Evolutionary conservation across 805 yeast genomes (phyloP).

Genomic region (Zygotorulaspora danielsina): DNA sequence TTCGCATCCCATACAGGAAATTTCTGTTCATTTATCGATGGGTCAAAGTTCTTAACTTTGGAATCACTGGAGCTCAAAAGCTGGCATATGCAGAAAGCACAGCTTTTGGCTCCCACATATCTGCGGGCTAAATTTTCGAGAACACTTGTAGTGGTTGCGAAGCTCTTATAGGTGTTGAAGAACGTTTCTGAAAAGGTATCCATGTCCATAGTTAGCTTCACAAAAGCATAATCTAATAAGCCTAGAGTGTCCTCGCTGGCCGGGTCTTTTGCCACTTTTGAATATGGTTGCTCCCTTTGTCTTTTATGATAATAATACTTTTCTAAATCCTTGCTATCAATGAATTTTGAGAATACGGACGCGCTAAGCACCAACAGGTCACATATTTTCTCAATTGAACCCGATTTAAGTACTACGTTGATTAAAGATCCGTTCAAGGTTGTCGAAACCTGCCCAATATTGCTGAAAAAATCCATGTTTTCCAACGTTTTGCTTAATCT

Average conservation of each 20-base stretch:
- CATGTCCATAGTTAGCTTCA: constrained; percentile 56
- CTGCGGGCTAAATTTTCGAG: constrained; percentile 51
- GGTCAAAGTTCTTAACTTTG: constrained; percentile 30
- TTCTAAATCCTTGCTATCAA: constrained; percentile 43
- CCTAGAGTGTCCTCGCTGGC: constrained; percentile 17
- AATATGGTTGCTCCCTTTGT: constrained; percentile 8
- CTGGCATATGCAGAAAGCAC: constrained; percentile 49
- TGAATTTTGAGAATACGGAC: constrained; percentile 48
- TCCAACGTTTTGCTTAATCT: constrained; percentile 29
- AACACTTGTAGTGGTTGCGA: constrained; percentile 52
- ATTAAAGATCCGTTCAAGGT: constrained; percentile 36
- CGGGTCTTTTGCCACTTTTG: constrained; percentile 3
- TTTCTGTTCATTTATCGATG: constrained; percentile 28
- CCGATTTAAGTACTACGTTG: constrained; percentile 57
- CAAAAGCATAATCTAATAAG: constrained; percentile 38
- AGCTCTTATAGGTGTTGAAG: constrained; percentile 64
- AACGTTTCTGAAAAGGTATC: constrained; percentile 62
- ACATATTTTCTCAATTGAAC: constrained; percentile 68
- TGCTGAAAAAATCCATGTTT: constrained; percentile 31
- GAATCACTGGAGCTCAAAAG: constrained; percentile 26
- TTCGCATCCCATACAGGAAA: constrained; percentile 60
- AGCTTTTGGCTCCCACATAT: constrained; percentile 58
- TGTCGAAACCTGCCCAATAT: constrained; percentile 32
- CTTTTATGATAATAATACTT: constrained; percentile 36
- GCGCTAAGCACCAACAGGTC: constrained; percentile 76